Evolutionary conservation across 495 filamentous ascomycete genomes (phyloP).

Genomic region (Penicillium cinerascens): DNA sequence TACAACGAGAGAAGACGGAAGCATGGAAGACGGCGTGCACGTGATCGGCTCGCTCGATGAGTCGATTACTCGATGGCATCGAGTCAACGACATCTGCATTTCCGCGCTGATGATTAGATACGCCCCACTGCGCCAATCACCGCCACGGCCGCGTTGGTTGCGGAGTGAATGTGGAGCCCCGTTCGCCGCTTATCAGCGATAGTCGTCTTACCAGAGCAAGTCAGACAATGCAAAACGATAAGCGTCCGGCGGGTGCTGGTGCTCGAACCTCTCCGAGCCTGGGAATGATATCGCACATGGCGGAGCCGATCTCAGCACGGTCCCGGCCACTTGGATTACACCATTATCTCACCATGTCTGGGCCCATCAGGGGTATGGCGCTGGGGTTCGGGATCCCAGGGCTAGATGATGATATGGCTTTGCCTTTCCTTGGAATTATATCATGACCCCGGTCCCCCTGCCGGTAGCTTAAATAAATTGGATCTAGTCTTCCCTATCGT

Average conservation of each 20-base stretch:
- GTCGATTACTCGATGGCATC: conserved; percentile 48
- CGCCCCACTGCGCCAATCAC: conserved; percentile 6
- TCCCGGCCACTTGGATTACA: conserved; percentile 5
- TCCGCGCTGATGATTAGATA: conserved; percentile 23
- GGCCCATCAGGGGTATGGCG: conserved; percentile 9
- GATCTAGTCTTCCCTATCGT: neutral
- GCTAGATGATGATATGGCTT: conserved; percentile 8
- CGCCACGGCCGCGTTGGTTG: conserved; percentile 6
- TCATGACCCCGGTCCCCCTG: conserved; percentile 3
- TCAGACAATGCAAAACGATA: conserved; percentile 24
- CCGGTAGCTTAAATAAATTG: neutral
- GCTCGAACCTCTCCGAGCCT: conserved; percentile 9
- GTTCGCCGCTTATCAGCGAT: conserved; percentile 16
- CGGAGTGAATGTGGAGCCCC: conserved; percentile 18
- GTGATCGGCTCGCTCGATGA: conserved; percentile 24
- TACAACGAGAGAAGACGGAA: too few relatives aligned
- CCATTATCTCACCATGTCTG: conserved; percentile 11
- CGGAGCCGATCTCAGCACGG: neutral
- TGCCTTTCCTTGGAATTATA: conserved; percentile 12
- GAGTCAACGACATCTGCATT: conserved; percentile 30
- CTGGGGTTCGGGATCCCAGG: conserved; percentile 4
- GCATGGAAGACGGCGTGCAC: conserved; percentile 2
- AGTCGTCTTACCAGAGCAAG: conserved; percentile 23
- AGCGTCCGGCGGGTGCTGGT: neutral
- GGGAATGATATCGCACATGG: conserved; percentile 8